Evolutionary conservation across 371 early-diverging fungal genomes (phyloP).

Genomic region (Gilbertella persicaria): DNA sequence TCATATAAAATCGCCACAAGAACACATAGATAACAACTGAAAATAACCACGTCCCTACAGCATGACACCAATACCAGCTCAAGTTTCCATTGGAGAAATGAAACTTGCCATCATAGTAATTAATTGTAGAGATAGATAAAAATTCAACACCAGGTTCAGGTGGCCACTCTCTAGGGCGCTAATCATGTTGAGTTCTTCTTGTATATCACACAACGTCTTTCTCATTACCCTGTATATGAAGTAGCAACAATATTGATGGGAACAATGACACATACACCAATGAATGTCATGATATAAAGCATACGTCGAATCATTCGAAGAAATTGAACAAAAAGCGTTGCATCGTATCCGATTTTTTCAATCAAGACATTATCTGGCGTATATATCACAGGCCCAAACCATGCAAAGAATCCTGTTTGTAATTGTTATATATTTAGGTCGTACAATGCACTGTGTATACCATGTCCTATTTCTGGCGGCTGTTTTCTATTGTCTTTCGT

Average conservation of each 20-base stretch:
- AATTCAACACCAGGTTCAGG: constrained; percentile 38
- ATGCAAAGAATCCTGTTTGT: constrained; percentile 55
- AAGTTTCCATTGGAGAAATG: constrained; percentile 28
- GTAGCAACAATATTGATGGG: constrained; percentile 66
- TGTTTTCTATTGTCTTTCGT: constrained; percentile 47
- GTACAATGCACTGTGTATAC: not conserved
- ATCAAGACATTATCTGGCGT: constrained; percentile 63
- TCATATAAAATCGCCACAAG: constrained; percentile 49
- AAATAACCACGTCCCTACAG: constrained; percentile 58
- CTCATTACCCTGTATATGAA: constrained; percentile 50
- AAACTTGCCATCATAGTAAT: constrained; percentile 35
- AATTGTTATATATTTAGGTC: not conserved
- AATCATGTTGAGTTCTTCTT: not conserved
- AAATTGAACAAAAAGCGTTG: constrained; percentile 78
- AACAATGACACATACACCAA: constrained; percentile 66
- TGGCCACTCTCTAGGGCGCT: constrained; percentile 47
- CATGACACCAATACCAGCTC: constrained; percentile 64
- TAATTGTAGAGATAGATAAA: constrained; percentile 41
- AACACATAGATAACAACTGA: constrained; percentile 51
- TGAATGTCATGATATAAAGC: constrained; percentile 55
- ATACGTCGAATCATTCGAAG: constrained; percentile 62
- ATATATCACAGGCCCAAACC: constrained; percentile 63
- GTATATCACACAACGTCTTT: not conserved
- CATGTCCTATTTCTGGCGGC: constrained; percentile 59
- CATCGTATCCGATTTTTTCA: constrained; percentile 76